Conservation (phyloP, 176 grass and related monocot genomes). For the Tillandsia leiboldiana region DNA sequence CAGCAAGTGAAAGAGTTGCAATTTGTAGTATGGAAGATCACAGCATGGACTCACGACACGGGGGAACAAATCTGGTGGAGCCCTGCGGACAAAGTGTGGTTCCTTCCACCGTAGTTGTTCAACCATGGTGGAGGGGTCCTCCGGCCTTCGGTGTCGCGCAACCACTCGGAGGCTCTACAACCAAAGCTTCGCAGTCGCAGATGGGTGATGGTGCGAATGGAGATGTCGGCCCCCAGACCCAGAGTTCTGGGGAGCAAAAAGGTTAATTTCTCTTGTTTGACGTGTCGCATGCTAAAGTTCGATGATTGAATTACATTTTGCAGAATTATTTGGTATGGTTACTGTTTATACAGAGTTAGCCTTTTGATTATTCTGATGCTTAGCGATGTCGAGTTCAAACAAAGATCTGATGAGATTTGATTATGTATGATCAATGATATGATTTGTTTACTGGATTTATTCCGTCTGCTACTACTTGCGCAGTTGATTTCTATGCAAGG, state of each 20-base stretch:
- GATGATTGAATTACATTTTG: background rate
- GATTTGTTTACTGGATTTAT: background rate
- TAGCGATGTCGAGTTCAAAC: background rate
- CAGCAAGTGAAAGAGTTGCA: background rate
- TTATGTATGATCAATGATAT: background rate
- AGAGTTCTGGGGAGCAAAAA: background rate
- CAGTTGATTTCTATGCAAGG: no score
- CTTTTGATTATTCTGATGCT: background rate
- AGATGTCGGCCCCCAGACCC: background rate
- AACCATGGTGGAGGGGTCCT: conserved; percentile 3
- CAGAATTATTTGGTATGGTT: background rate
- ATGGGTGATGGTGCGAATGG: background rate
- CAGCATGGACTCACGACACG: background rate
- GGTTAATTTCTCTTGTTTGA: background rate
- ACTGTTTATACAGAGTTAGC: background rate
- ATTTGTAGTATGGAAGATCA: background rate
- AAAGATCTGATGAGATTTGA: background rate
- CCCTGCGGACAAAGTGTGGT: background rate
- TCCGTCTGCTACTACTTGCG: no score
- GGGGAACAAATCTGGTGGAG: background rate
- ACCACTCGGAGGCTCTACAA: background rate
- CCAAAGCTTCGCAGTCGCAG: background rate
- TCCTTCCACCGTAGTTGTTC: background rate
- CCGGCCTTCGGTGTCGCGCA: background rate
- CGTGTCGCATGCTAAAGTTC: background rate